phyloP scores from a whole-genome alignment of 176 grass and related monocot species.

The Panicum miliaceum region DNA sequence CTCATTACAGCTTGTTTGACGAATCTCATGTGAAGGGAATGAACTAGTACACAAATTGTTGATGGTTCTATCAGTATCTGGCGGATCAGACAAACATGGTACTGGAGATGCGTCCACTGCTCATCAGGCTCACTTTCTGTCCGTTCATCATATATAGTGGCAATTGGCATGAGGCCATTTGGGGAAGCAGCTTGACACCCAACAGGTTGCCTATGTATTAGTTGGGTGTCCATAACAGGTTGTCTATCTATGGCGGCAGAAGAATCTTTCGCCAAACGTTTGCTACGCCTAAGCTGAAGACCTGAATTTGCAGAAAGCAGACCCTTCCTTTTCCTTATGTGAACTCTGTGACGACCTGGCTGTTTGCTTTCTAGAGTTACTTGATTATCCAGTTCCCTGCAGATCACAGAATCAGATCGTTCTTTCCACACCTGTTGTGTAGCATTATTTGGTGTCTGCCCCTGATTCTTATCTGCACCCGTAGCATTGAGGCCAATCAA shows the following conservation, averaged over 20 bases:
- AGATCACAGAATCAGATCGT: conserved; percentile 15
- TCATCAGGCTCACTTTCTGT: conserved; percentile 41
- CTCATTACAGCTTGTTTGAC: conserved; percentile 25
- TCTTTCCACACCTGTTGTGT: conserved; percentile 15
- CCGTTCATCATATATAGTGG: conserved; percentile 1
- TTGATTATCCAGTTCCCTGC: conserved; percentile 32
- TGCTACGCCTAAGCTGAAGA: conserved; percentile 55
- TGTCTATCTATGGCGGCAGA: conserved; percentile 25
- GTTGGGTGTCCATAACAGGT: conserved; percentile 15
- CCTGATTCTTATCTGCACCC: conserved; percentile 7
- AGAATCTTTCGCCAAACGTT: conserved; percentile 42
- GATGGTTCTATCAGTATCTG: conserved; percentile 34
- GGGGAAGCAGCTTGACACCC: conserved; percentile 7
- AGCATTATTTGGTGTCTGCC: conserved; percentile 27
- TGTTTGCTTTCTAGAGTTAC: conserved; percentile 20
- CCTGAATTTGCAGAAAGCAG: conserved; percentile 32
- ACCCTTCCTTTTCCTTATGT: conserved; percentile 27
- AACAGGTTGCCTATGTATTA: conserved; percentile 19
- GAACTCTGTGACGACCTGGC: neutral
- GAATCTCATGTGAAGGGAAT: neutral
- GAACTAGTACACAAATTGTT: conserved; percentile 21
- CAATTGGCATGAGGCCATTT: conserved; percentile 9
- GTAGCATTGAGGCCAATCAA: neutral
- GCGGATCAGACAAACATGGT: conserved; percentile 9
- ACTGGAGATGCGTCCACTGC: conserved; percentile 16